phyloP scores from a whole-genome alignment of 768 basidiomycete genomes.

The Vishniacozyma victoriae region DNA sequence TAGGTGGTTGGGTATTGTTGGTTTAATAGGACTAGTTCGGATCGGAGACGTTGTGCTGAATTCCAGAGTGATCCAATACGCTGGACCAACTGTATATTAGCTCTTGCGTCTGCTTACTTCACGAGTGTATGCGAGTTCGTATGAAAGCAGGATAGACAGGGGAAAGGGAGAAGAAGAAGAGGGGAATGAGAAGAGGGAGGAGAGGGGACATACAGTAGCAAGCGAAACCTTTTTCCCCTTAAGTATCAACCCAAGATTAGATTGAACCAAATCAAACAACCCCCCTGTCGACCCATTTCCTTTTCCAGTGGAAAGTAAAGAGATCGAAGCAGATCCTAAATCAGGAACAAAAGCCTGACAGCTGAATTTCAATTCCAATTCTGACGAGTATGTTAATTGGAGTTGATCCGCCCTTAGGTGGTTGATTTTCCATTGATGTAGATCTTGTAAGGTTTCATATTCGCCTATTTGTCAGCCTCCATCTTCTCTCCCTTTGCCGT shows the following conservation, averaged over 20 bases:
- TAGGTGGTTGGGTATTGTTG: slow-evolving; percentile 27
- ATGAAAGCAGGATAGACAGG: too few species aligned
- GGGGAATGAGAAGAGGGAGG: too few species aligned
- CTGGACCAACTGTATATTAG: slow-evolving; percentile 29
- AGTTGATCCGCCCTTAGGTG: slow-evolving; percentile 10
- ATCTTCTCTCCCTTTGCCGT: neutral
- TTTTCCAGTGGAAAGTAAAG: too few species aligned
- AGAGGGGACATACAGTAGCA: too few species aligned
- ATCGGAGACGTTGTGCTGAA: slow-evolving; percentile 16
- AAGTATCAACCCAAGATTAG: too few species aligned
- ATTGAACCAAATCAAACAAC: too few species aligned
- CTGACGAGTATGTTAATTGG: slow-evolving; percentile 24
- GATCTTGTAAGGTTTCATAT: slow-evolving; percentile 34
- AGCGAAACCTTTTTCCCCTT: too few species aligned
- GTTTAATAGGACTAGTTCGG: slow-evolving; percentile 26
- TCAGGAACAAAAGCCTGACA: slow-evolving; percentile 19
- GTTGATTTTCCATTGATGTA: slow-evolving; percentile 37
- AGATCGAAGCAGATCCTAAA: slow-evolving; percentile 10
- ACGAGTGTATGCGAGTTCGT: too few species aligned
- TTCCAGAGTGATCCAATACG: slow-evolving; percentile 23
- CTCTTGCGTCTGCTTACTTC: too few species aligned
- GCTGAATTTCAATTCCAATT: slow-evolving; percentile 23
- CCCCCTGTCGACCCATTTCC: too few species aligned
- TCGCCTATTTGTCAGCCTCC: slow-evolving; percentile 27
- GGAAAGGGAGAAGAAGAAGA: too few species aligned